phyloP scores from a whole-genome alignment of 805 yeast species.

The Candida suzukii region DNA sequence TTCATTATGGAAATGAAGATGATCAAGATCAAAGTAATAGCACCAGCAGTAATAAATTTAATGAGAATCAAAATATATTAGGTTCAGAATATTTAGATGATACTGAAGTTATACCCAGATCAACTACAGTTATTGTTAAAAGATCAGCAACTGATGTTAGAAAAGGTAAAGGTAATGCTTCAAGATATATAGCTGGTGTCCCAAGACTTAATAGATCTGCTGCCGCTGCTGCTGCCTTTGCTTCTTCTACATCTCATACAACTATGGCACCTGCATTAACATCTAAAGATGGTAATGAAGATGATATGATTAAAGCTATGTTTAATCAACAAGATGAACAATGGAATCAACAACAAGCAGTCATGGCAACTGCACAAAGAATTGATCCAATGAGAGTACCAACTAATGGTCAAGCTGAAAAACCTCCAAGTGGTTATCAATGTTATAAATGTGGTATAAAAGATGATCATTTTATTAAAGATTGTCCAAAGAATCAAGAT shows the following conservation, averaged over 20 bases:
- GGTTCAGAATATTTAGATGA: conserved; percentile 70
- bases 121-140: conserved; percentile 74
- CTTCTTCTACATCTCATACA: conserved; percentile 6
- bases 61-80: no score
- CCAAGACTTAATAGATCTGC: conserved; percentile 38
- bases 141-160: conserved; percentile 58
- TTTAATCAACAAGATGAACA: conserved; percentile 89
- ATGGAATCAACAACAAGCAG: conserved; percentile 93
- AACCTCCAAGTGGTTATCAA: conserved; percentile 92
- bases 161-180: conserved; percentile 49
- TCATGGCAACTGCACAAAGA: conserved; percentile 79
- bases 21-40: background rate
- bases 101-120: conserved; percentile 83
- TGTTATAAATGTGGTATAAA: conserved; percentile 95
- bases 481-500: conserved; percentile 91
- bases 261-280: conserved; percentile 23
- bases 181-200: conserved; percentile 66
- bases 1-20: conserved; percentile 35
- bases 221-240: conserved; percentile 11
- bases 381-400: conserved; percentile 28
- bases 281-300: conserved; percentile 51
- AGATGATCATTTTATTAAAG: conserved; percentile 88
- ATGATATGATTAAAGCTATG: conserved; percentile 84
- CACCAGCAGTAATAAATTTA: background rate
- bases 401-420: conserved; percentile 44